Evolutionary conservation across 345 rosid species (phyloP).

Genomic region (Melaleuca alternifolia): DNA sequence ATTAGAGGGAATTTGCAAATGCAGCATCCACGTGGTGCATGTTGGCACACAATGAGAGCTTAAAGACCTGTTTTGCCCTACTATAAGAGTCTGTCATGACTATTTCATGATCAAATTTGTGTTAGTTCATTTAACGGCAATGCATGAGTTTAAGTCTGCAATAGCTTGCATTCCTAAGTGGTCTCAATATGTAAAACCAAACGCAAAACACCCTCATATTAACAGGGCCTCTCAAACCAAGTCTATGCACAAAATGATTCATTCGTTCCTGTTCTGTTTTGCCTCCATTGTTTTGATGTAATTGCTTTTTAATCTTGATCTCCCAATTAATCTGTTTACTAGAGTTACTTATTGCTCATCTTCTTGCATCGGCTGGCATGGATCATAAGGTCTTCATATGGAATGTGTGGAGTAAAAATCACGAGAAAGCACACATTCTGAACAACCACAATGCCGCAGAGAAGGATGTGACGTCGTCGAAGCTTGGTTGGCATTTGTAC

Average conservation of each 20-base stretch:
- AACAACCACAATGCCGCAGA: conserved; percentile 57
- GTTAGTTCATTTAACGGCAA: background rate
- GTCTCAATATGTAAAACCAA: background rate
- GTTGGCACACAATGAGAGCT: background rate
- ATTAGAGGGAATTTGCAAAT: background rate
- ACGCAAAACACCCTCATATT: background rate
- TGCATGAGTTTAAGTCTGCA: background rate
- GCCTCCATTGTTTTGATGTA: background rate
- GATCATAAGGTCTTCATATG: conserved; percentile 61
- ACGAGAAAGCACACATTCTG: conserved; percentile 45
- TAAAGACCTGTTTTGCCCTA: background rate
- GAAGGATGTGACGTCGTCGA: conserved; percentile 72
- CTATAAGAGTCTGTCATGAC: background rate
- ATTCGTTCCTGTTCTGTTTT: background rate
- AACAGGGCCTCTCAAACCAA: background rate
- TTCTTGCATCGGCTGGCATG: conserved; percentile 87
- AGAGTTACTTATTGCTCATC: conserved; percentile 64
- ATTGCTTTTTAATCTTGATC: background rate
- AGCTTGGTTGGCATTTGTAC: conserved; percentile 36
- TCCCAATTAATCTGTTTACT: conserved; percentile 37
- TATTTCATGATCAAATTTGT: background rate
- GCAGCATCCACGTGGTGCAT: background rate
- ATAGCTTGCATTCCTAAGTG: background rate
- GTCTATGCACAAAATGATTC: background rate
- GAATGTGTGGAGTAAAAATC: conserved; percentile 69